Evolutionary conservation across 2,329 filamentous ascomycete species (phyloP).

Genomic region (Cladosporium sp.): DNA sequence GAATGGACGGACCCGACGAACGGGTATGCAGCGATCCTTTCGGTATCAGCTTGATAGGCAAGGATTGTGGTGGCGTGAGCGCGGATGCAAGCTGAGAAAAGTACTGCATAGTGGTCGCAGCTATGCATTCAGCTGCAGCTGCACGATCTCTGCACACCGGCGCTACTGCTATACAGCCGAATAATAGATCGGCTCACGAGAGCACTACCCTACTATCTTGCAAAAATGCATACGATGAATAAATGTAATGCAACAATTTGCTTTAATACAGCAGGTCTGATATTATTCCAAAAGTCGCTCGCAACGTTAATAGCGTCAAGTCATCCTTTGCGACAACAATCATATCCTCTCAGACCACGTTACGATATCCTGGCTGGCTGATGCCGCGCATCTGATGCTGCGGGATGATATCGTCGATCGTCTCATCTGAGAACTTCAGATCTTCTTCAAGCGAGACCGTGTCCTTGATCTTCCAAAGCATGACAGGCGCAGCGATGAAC

Average conservation of each 20-base stretch:
- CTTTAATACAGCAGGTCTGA: no score
- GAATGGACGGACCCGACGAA: neutral
- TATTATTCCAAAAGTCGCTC: no score
- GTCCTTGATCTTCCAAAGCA: constrained; percentile 74
- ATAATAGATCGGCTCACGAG: neutral
- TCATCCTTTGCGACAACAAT: neutral
- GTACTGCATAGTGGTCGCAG: neutral
- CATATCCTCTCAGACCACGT: neutral
- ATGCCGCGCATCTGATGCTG: neutral
- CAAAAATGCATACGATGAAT: neutral
- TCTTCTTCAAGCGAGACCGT: constrained; percentile 76
- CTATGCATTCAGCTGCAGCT: neutral
- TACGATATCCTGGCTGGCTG: neutral
- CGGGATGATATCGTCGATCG: constrained; percentile 60
- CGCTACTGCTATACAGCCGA: neutral
- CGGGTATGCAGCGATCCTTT: constrained; percentile 4
- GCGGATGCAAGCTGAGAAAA: neutral
- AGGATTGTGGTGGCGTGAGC: neutral
- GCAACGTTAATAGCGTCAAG: no score
- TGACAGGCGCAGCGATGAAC: constrained; percentile 71
- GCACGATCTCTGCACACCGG: neutral
- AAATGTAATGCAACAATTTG: no score
- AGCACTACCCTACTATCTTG: neutral
- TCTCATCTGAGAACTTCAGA: constrained; percentile 80
- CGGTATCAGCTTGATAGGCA: neutral